phyloP scores from a whole-genome alignment of 1,139 yeast species.

The Protomyces inundatus region DNA sequence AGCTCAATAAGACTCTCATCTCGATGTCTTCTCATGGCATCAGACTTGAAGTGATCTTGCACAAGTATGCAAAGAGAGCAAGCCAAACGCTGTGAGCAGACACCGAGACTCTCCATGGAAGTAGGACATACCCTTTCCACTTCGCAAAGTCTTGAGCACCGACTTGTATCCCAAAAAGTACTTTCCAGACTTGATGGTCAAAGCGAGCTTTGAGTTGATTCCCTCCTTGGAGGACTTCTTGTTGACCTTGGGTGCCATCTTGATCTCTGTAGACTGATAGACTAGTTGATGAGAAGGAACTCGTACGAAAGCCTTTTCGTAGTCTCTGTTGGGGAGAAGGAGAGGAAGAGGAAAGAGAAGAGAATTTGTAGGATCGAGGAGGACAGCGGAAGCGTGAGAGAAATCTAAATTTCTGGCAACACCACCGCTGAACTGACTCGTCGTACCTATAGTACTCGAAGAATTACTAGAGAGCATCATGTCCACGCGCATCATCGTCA shows the following conservation, averaged over 20 bases:
- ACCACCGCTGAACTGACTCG: neutral
- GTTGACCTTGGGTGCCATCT: neutral
- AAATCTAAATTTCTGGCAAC: neutral
- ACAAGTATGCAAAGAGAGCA: too few relatives aligned
- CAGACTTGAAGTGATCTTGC: neutral
- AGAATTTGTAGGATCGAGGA: neutral
- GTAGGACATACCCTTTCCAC: conserved; percentile 52
- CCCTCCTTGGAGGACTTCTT: conserved; percentile 19
- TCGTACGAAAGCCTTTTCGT: neutral
- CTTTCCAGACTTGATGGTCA: conserved; percentile 98
- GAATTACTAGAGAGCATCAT: neutral
- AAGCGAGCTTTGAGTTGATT: conserved; percentile 96
- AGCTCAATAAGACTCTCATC: neutral
- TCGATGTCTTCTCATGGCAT: neutral
- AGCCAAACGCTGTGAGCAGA: neutral
- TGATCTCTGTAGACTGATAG: neutral
- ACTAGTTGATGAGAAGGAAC: neutral
- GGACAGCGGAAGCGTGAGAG: neutral
- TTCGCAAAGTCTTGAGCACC: conserved; percentile 93
- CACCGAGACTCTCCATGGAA: conserved; percentile 22
- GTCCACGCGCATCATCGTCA: conserved; percentile 78
- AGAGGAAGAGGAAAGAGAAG: neutral
- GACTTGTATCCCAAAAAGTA: conserved; percentile 99
- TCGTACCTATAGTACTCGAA: neutral
- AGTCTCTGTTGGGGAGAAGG: neutral